A percentile compares a stretch with the other conserved stretches of the same genome.
Evolutionary conservation across 176 grass and related monocot species (phyloP).

Genomic region (Raddia guianensis): DNA sequence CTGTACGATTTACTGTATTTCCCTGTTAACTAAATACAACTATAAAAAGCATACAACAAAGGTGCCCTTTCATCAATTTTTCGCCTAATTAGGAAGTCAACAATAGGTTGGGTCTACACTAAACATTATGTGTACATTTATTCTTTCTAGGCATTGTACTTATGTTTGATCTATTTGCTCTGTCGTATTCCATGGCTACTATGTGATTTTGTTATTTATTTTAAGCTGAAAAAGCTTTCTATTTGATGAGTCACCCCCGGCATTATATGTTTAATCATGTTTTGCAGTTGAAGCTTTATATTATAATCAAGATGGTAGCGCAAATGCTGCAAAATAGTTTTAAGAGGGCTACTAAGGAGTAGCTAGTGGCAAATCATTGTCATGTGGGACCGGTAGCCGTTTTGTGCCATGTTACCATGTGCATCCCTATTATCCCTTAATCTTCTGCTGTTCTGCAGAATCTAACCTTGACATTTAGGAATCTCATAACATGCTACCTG

Average conservation of each 20-base stretch:
- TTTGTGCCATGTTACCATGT: constrained; percentile 36
- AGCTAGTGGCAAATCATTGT: constrained; percentile 16
- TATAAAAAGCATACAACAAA: not conserved
- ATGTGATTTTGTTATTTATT: constrained; percentile 30
- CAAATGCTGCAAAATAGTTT: not conserved
- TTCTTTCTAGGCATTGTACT: not conserved
- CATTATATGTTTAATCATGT: not conserved
- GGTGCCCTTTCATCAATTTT: constrained; percentile 20
- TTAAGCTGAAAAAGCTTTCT: constrained; percentile 12
- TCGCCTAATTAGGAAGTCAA: constrained; percentile 14
- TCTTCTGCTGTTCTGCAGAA: constrained; percentile 19
- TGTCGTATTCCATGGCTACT: constrained; percentile 10
- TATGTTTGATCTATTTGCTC: constrained; percentile 14
- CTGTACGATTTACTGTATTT: not conserved
- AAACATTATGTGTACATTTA: constrained; percentile 6
- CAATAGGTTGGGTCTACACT: constrained; percentile 20
- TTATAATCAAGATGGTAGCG: not conserved
- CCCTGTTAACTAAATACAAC: not conserved
- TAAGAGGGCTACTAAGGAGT: constrained; percentile 3
- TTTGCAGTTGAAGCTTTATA: not conserved
- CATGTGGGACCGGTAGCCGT: constrained; percentile 29
- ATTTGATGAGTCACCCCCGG: not conserved
- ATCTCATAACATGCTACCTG: constrained; percentile 29
- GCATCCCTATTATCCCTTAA: constrained; percentile 7
- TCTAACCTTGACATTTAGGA: constrained; percentile 34